A percentile compares a stretch with the other conserved stretches of the same genome.
Evolutionary conservation across 768 basidiomycete genomes (phyloP).

Genomic region (Xerocomellus amylosporus): DNA sequence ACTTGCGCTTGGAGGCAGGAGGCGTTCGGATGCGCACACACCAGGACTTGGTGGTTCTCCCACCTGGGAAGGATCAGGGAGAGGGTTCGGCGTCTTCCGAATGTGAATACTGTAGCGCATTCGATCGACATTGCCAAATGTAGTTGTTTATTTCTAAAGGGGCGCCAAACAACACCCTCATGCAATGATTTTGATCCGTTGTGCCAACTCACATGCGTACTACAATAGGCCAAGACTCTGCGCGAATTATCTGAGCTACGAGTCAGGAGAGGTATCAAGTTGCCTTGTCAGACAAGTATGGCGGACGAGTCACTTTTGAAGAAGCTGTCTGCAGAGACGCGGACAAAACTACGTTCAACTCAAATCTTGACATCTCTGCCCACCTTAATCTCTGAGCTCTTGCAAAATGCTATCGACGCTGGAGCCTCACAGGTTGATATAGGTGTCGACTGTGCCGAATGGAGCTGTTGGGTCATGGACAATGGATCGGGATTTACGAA

Average conservation of each 20-base stretch:
- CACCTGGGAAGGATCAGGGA: constrained; percentile 69
- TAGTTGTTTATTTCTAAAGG: constrained; percentile 25
- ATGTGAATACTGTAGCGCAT: constrained; percentile 52
- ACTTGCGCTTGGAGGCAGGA: constrained; percentile 71
- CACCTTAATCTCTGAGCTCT: constrained; percentile 77
- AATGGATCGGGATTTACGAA: constrained; percentile 75
- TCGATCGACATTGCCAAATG: constrained; percentile 26
- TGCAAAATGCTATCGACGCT: constrained; percentile 91
- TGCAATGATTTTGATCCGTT: background rate
- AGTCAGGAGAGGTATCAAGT: background rate
- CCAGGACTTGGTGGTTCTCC: background rate
- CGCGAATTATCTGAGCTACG: background rate
- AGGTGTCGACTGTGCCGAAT: constrained; percentile 70
- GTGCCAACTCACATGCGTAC: background rate
- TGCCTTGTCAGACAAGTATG: constrained; percentile 11
- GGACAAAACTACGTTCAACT: constrained; percentile 72
- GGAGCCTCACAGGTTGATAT: constrained; percentile 65
- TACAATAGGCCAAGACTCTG: background rate
- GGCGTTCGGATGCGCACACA: constrained; percentile 23
- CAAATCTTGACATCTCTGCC: constrained; percentile 81
- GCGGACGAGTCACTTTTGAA: constrained; percentile 17
- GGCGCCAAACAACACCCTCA: constrained; percentile 22
- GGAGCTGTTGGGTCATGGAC: constrained; percentile 85
- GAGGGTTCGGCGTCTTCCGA: constrained; percentile 86
- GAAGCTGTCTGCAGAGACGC: constrained; percentile 61